Evolutionary conservation across 2,329 filamentous ascomycete species (phyloP).

Genomic region (Hypocrella siamensis): DNA sequence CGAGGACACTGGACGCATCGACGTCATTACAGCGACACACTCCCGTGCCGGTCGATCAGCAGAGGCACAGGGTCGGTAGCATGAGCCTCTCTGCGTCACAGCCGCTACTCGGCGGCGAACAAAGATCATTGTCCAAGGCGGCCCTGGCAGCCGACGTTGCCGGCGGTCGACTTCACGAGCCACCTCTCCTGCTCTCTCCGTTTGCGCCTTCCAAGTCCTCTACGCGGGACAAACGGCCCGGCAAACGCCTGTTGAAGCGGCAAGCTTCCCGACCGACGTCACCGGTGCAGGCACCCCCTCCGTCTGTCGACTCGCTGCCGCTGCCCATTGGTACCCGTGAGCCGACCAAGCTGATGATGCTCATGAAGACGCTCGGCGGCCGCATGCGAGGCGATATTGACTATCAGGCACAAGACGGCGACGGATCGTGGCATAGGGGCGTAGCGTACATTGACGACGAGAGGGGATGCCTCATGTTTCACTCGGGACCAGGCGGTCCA

Average conservation of each 20-base stretch:
- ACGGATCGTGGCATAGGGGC: slow-evolving; percentile 51
- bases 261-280: slow-evolving; percentile 41
- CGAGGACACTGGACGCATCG: slow-evolving; percentile 41
- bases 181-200: slow-evolving; percentile 8
- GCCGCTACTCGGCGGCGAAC: slow-evolving; percentile 35
- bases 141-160: slow-evolving; percentile 25
- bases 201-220: slow-evolving; percentile 4
- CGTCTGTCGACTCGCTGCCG: slow-evolving; percentile 43
- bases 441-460: slow-evolving; percentile 67
- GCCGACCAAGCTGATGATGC: slow-evolving; percentile 52
- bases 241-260: slow-evolving; percentile 39
- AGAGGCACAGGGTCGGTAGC: slow-evolving; percentile 52
- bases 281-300: slow-evolving; percentile 35
- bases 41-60: slow-evolving; percentile 26
- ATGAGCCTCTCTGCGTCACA: slow-evolving; percentile 48
- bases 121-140: slow-evolving; percentile 22
- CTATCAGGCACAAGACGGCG: slow-evolving; percentile 43
- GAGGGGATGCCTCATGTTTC: slow-evolving; percentile 58
- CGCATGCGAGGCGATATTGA: slow-evolving; percentile 67
- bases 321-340: slow-evolving; percentile 48
- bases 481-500: slow-evolving; percentile 49
- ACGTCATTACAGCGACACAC: slow-evolving; percentile 29
- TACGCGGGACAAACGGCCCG: slow-evolving; percentile 25
- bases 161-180: slow-evolving; percentile 17
- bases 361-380: slow-evolving; percentile 67